Evolutionary conservation across 257 asterid genomes (phyloP).

Genomic region (Cinchona pubescens): DNA sequence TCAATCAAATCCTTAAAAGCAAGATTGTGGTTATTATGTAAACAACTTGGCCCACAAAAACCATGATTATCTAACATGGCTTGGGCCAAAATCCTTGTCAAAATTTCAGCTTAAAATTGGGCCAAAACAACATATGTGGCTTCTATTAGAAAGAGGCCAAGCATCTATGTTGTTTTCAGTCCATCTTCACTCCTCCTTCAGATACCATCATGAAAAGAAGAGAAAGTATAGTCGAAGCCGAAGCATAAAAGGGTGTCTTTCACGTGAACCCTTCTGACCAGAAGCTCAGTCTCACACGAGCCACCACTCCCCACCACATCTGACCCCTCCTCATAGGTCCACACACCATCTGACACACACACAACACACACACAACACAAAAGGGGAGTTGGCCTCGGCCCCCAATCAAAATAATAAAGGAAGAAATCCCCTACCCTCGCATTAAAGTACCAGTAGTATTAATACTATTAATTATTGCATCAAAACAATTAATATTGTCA

Average conservation of each 20-base stretch:
- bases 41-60: conserved; percentile 2
- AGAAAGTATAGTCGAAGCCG: conserved; percentile 9
- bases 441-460: no score
- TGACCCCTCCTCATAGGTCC: conserved; percentile 1
- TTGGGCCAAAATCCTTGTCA: conserved; percentile 8
- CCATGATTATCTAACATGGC: conserved; percentile 6
- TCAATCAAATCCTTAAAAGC: conserved; percentile 1
- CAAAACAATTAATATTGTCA: no score
- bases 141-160: not conserved
- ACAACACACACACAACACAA: not conserved
- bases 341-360: conserved; percentile 11
- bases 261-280: conserved; percentile 15
- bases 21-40: not conserved
- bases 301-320: conserved; percentile 12
- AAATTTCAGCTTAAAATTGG: not conserved
- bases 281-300: conserved; percentile 7
- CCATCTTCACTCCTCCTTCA: not conserved
- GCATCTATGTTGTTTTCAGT: not conserved
- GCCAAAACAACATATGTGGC: conserved; percentile 11
- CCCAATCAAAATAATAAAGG: not conserved
- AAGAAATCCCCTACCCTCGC: not conserved
- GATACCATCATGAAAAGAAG: conserved; percentile 19
- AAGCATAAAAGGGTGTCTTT: conserved; percentile 9
- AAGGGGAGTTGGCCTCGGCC: not conserved
- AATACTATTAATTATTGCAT: no score